phyloP scores from a whole-genome alignment of 2,329 filamentous ascomycete species.

The Aotearoamyces nothofagi region DNA sequence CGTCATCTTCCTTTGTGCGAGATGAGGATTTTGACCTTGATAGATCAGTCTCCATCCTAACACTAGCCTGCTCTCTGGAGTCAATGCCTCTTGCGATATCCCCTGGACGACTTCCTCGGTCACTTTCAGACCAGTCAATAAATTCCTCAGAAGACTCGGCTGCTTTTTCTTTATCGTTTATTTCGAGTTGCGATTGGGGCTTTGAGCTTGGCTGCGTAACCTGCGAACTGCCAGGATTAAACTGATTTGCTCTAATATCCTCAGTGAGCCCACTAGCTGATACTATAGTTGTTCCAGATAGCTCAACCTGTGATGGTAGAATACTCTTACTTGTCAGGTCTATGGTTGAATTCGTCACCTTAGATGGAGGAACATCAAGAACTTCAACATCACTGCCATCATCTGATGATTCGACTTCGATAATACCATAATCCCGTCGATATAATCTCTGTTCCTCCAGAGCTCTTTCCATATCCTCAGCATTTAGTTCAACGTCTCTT shows the following conservation, averaged over 20 bases:
- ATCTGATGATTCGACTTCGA: constrained; percentile 49
- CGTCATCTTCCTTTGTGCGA: constrained; percentile 31
- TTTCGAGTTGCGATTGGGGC: neutral
- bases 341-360: no score
- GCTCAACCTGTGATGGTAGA: no score
- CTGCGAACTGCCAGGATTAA: constrained; percentile 13
- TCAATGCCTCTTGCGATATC: constrained; percentile 4
- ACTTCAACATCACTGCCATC: constrained; percentile 39
- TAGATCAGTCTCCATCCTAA: constrained; percentile 27
- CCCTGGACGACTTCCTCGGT: constrained; percentile 13
- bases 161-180: constrained; percentile 4
- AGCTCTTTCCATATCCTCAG: constrained; percentile 42
- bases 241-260: constrained; percentile 13
- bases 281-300: no score
- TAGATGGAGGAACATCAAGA: constrained; percentile 31
- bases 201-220: constrained; percentile 7
- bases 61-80: constrained; percentile 1
- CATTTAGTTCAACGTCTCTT: constrained; percentile 43
- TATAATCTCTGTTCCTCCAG: constrained; percentile 37
- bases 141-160: constrained; percentile 10
- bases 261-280: constrained; percentile 17
- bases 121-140: constrained; percentile 38
- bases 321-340: neutral
- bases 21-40: neutral
- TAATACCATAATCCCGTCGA: constrained; percentile 31